These are phyloP conservation scores for Pterulicium gracile DNA, from an alignment of 1,284 basidiomycete species.

Conservation along the genomic window DNA sequence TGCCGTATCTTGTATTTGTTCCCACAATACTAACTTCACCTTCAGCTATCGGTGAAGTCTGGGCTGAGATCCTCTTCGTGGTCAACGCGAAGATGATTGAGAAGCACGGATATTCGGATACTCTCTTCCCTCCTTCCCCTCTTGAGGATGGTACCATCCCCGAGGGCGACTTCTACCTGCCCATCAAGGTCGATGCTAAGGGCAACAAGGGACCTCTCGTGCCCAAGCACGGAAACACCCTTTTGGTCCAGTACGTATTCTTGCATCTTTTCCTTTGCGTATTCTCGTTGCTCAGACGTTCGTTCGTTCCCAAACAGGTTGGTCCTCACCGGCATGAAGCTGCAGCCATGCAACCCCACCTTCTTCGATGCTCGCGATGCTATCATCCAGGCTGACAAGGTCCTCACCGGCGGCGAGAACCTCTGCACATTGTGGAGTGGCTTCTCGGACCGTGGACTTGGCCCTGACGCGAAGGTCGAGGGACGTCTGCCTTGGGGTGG, in stretches of 20 bases:
- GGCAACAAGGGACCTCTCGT: constrained; percentile 51
- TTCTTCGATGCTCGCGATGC: constrained; percentile 93
- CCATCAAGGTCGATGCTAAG: constrained; percentile 18
- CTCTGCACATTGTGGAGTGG: constrained; percentile 82
- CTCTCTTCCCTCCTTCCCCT: constrained; percentile 73
- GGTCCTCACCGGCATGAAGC: constrained; percentile 87
- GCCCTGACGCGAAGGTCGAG: constrained; percentile 59
- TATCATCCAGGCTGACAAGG: constrained; percentile 87
- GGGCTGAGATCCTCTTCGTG: constrained; percentile 91
- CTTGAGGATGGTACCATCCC: constrained; percentile 50
- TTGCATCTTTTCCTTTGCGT: constrained; percentile 4
- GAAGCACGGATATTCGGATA: constrained; percentile 73
- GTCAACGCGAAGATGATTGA: constrained; percentile 65
- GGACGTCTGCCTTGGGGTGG: constrained; percentile 92
- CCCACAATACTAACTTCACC: neutral
- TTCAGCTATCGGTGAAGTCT: constrained; percentile 81
- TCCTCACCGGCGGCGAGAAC: constrained; percentile 89
- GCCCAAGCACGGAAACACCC: constrained; percentile 88
- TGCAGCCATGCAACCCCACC: constrained; percentile 83
- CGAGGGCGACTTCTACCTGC: constrained; percentile 65
- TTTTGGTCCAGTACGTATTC: constrained; percentile 56
- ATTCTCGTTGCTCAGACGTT: constrained; percentile 1
- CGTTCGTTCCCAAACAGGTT: constrained; percentile 29
- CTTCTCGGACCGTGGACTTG: constrained; percentile 78
- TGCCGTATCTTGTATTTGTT: neutral